Percentiles rank a stretch among this genome's conserved stretches.
These are phyloP conservation scores for Pichia paraexigua DNA, from an alignment of 805 yeast genomes.

Conservation along the genomic window DNA sequence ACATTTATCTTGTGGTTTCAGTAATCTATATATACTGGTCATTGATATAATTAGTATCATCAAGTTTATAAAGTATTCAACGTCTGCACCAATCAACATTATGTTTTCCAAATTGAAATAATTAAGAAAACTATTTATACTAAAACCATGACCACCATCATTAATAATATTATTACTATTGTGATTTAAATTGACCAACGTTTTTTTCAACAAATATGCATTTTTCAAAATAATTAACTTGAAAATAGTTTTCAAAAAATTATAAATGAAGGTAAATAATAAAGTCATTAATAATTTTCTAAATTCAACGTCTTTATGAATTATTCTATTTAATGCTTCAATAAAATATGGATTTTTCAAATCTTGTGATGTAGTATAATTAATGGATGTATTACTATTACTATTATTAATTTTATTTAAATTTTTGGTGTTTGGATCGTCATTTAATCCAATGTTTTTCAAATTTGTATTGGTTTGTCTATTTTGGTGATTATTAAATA, in stretches of 20 bases:
- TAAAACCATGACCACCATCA: background rate
- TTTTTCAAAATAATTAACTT: background rate
- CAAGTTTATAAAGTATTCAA: slow-evolving; percentile 17
- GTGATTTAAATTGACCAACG: background rate
- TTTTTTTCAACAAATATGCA: background rate
- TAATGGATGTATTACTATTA: background rate
- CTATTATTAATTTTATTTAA: background rate
- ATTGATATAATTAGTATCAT: slow-evolving; percentile 25
- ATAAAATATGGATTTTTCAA: background rate
- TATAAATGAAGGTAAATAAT: background rate
- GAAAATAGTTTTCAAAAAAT: background rate
- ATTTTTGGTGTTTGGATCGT: background rate
- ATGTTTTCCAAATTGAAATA: slow-evolving; percentile 2
- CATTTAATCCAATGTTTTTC: background rate
- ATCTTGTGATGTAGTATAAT: background rate
- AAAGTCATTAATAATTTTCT: background rate
- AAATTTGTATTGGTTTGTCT: background rate
- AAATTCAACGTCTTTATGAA: background rate
- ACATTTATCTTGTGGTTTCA: slow-evolving; percentile 42
- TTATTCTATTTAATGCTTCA: background rate
- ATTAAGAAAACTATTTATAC: background rate
- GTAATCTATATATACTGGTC: slow-evolving; percentile 24
- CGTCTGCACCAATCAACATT: slow-evolving; percentile 3
- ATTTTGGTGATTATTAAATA: background rate
- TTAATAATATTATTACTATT: background rate